Percentiles rank a stretch among this genome's conserved stretches.
Evolutionary conservation across 1,284 basidiomycete species (phyloP).

Genomic region (Lignosus rhinocerotis): DNA sequence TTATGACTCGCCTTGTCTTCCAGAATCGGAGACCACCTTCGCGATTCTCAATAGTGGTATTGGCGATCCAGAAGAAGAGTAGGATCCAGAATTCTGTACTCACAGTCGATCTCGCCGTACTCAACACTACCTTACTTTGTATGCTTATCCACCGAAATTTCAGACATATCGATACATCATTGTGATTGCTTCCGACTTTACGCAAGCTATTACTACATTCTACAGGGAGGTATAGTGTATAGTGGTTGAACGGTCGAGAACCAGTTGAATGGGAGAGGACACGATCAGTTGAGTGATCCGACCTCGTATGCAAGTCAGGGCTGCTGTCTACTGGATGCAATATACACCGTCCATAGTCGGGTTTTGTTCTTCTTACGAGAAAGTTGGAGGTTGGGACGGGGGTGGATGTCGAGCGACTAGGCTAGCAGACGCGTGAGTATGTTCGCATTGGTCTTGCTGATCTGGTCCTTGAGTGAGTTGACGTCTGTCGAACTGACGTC

Average conservation of each 20-base stretch:
- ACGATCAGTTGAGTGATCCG: slow-evolving; percentile 41
- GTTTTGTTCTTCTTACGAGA: slow-evolving; percentile 23
- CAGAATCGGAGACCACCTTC: slow-evolving; percentile 96
- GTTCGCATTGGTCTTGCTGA: slow-evolving; percentile 82
- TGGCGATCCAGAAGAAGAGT: slow-evolving; percentile 89
- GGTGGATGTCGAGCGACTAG: slow-evolving; percentile 34
- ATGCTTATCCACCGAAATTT: slow-evolving; percentile 2
- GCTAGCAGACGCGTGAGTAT: slow-evolving; percentile 86
- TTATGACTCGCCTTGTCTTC: slow-evolving; percentile 96
- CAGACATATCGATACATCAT: slow-evolving; percentile 15
- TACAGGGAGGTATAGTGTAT: slow-evolving; percentile 22
- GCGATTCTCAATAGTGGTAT: slow-evolving; percentile 90
- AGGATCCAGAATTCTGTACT: slow-evolving; percentile 20
- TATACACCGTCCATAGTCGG: slow-evolving; percentile 36
- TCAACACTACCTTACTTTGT: slow-evolving; percentile 3
- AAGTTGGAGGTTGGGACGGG: background rate
- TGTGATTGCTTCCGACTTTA: slow-evolving; percentile 8
- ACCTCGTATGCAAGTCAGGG: slow-evolving; percentile 14
- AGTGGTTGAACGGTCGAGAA: slow-evolving; percentile 22
- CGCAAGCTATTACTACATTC: slow-evolving; percentile 15
- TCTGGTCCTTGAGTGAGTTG: slow-evolving; percentile 79
- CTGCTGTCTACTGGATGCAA: slow-evolving; percentile 14
- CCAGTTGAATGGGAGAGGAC: slow-evolving; percentile 35
- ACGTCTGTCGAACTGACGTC: slow-evolving; percentile 86
- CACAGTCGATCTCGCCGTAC: background rate